Percentiles rank a stretch among this genome's conserved stretches.
Evolutionary conservation across 768 basidiomycete genomes (phyloP).

Genomic region (Rubroboletus satanas): DNA sequence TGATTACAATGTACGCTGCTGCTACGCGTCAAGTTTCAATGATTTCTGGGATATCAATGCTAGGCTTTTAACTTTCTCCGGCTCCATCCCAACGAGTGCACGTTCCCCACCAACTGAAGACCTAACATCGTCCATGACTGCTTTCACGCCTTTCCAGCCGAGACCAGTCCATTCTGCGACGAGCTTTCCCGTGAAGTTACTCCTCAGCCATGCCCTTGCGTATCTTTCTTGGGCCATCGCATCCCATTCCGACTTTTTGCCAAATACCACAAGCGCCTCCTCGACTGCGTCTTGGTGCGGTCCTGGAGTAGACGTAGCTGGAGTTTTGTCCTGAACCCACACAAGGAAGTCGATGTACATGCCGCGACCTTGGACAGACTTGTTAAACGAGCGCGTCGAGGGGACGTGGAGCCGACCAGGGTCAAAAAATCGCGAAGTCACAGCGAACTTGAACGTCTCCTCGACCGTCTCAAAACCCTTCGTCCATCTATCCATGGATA

Average conservation of each 20-base stretch:
- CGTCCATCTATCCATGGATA: constrained; percentile 49
- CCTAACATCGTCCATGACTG: constrained; percentile 51
- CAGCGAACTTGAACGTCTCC: constrained; percentile 57
- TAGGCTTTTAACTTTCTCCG: constrained; percentile 39
- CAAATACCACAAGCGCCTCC: constrained; percentile 51
- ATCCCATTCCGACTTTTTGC: constrained; percentile 48
- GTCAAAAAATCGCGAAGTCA: constrained; percentile 51
- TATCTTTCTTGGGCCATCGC: constrained; percentile 29
- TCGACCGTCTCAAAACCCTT: constrained; percentile 52
- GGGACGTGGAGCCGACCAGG: constrained; percentile 34
- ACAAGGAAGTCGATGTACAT: constrained; percentile 60
- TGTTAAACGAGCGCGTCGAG: constrained; percentile 34
- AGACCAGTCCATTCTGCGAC: constrained; percentile 56
- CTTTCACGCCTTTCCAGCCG: constrained; percentile 45
- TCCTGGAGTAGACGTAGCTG: constrained; percentile 10
- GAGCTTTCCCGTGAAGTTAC: constrained; percentile 44
- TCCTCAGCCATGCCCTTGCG: constrained; percentile 35
- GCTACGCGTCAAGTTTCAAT: constrained; percentile 16
- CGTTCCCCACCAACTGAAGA: constrained; percentile 43
- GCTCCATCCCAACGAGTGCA: constrained; percentile 39
- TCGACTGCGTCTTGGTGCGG: constrained; percentile 27
- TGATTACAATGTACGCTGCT: constrained; percentile 7
- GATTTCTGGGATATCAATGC: constrained; percentile 35
- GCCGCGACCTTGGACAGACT: constrained; percentile 44
- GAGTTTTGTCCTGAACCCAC: constrained; percentile 38